These are phyloP conservation scores for Actinidia chinensis DNA, from an alignment of 179 eudicot species.

Conservation along the genomic window DNA sequence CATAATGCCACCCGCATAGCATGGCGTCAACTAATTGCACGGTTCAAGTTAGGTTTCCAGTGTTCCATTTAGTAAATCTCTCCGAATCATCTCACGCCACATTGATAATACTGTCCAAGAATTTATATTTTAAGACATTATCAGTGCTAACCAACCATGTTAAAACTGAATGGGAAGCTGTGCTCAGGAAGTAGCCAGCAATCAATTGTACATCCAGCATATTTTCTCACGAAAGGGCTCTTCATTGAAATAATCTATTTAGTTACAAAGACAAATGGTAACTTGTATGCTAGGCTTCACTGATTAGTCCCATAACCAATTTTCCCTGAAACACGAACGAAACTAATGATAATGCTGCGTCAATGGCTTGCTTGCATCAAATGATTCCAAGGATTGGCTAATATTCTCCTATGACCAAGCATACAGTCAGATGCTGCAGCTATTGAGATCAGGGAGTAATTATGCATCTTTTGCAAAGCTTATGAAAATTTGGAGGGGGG, in stretches of 20 bases:
- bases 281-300: slow-evolving; percentile 93
- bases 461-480: slow-evolving; percentile 80
- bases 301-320: slow-evolving; percentile 98
- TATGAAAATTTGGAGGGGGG: slow-evolving; percentile 76
- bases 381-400: background rate
- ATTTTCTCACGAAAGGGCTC: slow-evolving; percentile 95
- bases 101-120: slow-evolving; percentile 63
- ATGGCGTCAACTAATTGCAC: slow-evolving; percentile 88
- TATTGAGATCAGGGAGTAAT: slow-evolving; percentile 95
- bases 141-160: background rate
- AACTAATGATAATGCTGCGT: slow-evolving; percentile 9
- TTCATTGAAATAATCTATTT: slow-evolving; percentile 97
- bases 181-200: background rate
- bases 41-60: slow-evolving; percentile 95
- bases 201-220: slow-evolving; percentile 71
- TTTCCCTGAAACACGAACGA: slow-evolving; percentile 70
- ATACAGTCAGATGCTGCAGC: slow-evolving; percentile 99
- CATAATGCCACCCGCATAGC: slow-evolving; percentile 82
- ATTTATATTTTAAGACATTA: background rate
- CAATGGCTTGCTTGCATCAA: slow-evolving; percentile 3
- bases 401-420: slow-evolving; percentile 63
- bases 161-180: background rate
- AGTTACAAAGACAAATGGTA: slow-evolving; percentile 97
- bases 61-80: slow-evolving; percentile 97
- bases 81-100: slow-evolving; percentile 99